Base-by-base conservation (phyloP, 2,329 filamentous ascomycete species). In the Gnomoniopsis smithogilvyi region DNA sequence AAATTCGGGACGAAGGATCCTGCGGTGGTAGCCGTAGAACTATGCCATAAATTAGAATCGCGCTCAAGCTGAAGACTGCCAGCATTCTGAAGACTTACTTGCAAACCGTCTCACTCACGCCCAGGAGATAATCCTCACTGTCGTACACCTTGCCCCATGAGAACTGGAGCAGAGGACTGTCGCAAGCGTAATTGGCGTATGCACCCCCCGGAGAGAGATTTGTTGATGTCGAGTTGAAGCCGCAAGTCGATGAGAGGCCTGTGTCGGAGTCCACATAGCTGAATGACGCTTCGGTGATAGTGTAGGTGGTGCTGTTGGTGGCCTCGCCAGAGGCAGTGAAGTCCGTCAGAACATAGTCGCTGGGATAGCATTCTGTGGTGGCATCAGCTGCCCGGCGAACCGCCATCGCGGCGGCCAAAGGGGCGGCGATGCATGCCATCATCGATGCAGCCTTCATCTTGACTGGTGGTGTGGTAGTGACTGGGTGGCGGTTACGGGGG, bases 91-190 rank as follows among this genome's bases (percentile, higher is more conserved):
- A n/a, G 4, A 51, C 55, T 30, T 52, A 53, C 55, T 47, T 70
- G 65, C 80, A 83, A 15, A 75, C 70, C 30, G 70, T 70, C 70
- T 83, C 77, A 47, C 80, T 69, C 66, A 80, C 62, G n/a, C 72
- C 75, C 47, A 81, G 62, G 43, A 56, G 17, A 3, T 51, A 56
- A 10, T 33, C 22, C 54, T 38, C 54, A 22, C 19, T 48, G 34
- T 56, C 46, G 45, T 56, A 48, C 11, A 45, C 6, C n/a, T 47
- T 24, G 11, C 54, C 54, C 71, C 71, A 81, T 63, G 80, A 74
- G 61, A 82, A 82, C 60, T 76, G 68, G 62, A 78, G 69, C 10
- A 67, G 55, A 0, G 53, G 11, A 65, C 78, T 66, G 47, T 78
- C 73, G 65, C 80, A 83, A 21, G 73, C 66, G 56, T 73, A 82